Evolutionary conservation across 2,329 filamentous ascomycete genomes (phyloP), one percentile per base, ranked within the genome.

Genomic region (Aureobasidium namibiae): DNA sequence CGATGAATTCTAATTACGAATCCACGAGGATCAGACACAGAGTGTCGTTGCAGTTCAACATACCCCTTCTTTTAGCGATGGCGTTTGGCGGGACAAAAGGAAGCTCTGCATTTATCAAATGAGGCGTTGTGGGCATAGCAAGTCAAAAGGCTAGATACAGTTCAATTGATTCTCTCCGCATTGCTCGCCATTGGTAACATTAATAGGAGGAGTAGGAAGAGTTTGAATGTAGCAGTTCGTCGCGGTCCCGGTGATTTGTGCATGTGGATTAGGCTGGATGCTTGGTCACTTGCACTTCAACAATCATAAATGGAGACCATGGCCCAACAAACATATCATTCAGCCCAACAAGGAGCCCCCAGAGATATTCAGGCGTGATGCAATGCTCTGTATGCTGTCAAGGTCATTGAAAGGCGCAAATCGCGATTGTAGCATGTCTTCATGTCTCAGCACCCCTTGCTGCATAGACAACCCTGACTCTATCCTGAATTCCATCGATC

Each of bases 11-110:
- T 56, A 45, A 26, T 7, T 10, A 18, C 13, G 2, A 29, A 7
- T 39, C n/a, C 11, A 13, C 24, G n/a, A 6, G 23, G 16, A 48
- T 23, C 29, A 16, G 18, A 31, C 6, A 34, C 16, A 7, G 18
- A 21, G 21, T 21, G 18, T 41, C 31, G 33, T 24, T 2, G 14
- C 33, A 18, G 29, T n/a, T 33, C n/a, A 26, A 26, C 42, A 54
- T 54, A 42, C 36, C 50, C 38, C 18, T 36, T 56, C 21, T 56
- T 21, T 34, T 45, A 56, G 52, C 52, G 39, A 56, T 18, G 52
- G 52, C 52, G 52, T 56, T 56, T 26, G n/a, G n/a, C n/a, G 21
- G 21, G 50, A 36, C 29, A 31, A 23, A 31, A 23, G 18, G 16
- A 26, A 13, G 21, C 24, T 41, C 4, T 4, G n/a, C n/a, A 6